Conservation (phyloP, 306 rosid genomes). For the Quercus aquifolioides region DNA sequence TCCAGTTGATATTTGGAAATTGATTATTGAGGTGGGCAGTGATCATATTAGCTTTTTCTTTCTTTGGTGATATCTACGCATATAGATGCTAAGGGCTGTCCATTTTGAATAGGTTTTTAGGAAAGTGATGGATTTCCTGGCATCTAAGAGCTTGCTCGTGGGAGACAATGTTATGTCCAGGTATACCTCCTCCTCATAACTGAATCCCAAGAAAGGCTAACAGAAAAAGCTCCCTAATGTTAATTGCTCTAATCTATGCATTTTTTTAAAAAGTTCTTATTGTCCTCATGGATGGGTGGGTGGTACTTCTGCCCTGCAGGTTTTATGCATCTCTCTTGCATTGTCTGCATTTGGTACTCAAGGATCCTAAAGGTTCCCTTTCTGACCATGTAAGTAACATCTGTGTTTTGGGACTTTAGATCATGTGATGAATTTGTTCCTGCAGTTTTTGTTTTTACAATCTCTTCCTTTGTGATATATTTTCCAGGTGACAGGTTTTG, state of each 20-base stretch:
- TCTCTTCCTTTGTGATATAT: slow-evolving; percentile 6
- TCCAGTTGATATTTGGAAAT: slow-evolving; percentile 68
- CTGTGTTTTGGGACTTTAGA: slow-evolving; percentile 2
- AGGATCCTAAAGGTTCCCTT: slow-evolving; percentile 62
- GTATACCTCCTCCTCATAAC: slow-evolving; percentile 33
- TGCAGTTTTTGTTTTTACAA: slow-evolving; percentile 14
- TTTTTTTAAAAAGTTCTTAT: background rate
- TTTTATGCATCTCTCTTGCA: slow-evolving; percentile 71
- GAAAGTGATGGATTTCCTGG: slow-evolving; percentile 78
- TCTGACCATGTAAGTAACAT: slow-evolving; percentile 77
- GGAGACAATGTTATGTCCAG: slow-evolving; percentile 67
- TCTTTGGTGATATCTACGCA: background rate
- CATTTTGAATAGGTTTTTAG: slow-evolving; percentile 54
- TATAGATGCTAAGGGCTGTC: slow-evolving; percentile 18
- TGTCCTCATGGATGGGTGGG: slow-evolving; percentile 20
- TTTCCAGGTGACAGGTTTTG: slow-evolving; percentile 78
- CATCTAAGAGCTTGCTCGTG: slow-evolving; percentile 48
- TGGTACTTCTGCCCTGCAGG: slow-evolving; percentile 49
- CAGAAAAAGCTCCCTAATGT: background rate
- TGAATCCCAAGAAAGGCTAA: slow-evolving; percentile 13
- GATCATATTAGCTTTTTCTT: background rate
- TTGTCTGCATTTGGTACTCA: slow-evolving; percentile 74
- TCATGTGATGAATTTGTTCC: slow-evolving; percentile 2
- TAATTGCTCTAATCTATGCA: slow-evolving; percentile 10
- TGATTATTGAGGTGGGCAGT: slow-evolving; percentile 70